Base-by-base conservation (phyloP, 257 asterid genomes). In the Ilex asprella region DNA sequence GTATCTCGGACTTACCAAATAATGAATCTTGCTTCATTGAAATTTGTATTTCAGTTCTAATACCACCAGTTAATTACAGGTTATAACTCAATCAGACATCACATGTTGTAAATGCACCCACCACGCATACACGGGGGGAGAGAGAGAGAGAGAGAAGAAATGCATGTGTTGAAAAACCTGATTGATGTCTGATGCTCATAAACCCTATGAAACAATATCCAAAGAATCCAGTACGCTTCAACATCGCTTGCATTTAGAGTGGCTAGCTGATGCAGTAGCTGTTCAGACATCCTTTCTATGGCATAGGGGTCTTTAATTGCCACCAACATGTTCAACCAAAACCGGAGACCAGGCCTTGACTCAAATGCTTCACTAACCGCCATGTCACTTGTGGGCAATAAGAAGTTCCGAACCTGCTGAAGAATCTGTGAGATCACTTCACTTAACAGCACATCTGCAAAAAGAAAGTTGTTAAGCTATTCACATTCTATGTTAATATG, bases 211-310 rank as follows among this genome's bases (percentile, higher is more conserved):
- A 87, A 89, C 55, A 89, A 80, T 62, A 85, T 62, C 91, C 93
- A 85, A 78, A 93, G 77, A 75, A 79, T 81, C 97, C 97, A 93
- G 82, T 89, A 79, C 67, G 90, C 94, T 83, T 93, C 97, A 50
- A 71, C 77, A 65, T 81, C 91, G 55, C 63, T 77, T 29, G 74
- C 82, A 76, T 79, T 73, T 73, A 75, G 83, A 59, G 70, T 70
- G 47, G 95, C 88, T 71, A 93, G 69, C 64, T 87, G 91, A 68
- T 70, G 80, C 82, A 93, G 77, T 61, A 89, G 83, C 63, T 78
- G 95, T 79, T 89, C 99, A 57, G 95, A 86, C 70, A 93, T 77
- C 76, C 91, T 85, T 84, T 89, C 97, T 61, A 89, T 81, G 58
- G 96, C 85, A 78, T 89, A 89, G 27, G 82, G 78, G 79, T 93